Evolutionary conservation across 2,329 filamentous ascomycete genomes (phyloP), one percentile per base, ranked within the genome.

Genomic region (Didymella pomorum): DNA sequence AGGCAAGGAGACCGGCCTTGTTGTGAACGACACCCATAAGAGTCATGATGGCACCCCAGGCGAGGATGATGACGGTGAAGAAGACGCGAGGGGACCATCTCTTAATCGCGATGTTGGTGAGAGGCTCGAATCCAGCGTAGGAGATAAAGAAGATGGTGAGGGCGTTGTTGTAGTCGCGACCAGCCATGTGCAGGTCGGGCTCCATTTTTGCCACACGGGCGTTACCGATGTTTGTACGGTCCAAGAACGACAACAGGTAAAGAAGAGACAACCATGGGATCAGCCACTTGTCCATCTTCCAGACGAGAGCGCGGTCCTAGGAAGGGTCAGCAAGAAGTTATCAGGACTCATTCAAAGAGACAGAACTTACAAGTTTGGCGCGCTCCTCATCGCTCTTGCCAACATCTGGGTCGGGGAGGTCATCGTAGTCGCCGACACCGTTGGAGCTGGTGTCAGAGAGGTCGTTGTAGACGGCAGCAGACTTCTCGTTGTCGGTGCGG

Each of bases 81-180:
- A 75, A 76, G 53, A 75, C 68, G 47, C 73, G 71, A 0, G 86
- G 85, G 0, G 83, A 86, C 2, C 84, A 87, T 2, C 80, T 78
- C 69, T 88, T 89, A 35, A 89, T 81, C 16, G 87, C 75, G 58
- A 88, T 84, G 65, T 88, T 88, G 68, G 85, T 87, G 0, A 86
- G 84, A 3, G 75, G 79, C 66, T 82, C 80, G 44, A 81, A 76
- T 21, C 78, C 70, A n/a, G 80, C 79, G 60, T 82, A 82, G 1
- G 78, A 79, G 60, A 82, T 78, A 71, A 90, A 90, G 74, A 89
- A 90, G 2, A 90, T 75, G 1, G 87, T 90, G 49, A 90, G 69
- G 0, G 87, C 86, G 1, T 84, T 84, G 4, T 89, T 79, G 65
- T 90, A 90, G 63, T 89, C 81, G 53, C 88, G 86, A 2, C 84